These are phyloP conservation scores for Datura wrightii DNA, from an alignment of 257 asterid genomes.

Conservation along the genomic window DNA sequence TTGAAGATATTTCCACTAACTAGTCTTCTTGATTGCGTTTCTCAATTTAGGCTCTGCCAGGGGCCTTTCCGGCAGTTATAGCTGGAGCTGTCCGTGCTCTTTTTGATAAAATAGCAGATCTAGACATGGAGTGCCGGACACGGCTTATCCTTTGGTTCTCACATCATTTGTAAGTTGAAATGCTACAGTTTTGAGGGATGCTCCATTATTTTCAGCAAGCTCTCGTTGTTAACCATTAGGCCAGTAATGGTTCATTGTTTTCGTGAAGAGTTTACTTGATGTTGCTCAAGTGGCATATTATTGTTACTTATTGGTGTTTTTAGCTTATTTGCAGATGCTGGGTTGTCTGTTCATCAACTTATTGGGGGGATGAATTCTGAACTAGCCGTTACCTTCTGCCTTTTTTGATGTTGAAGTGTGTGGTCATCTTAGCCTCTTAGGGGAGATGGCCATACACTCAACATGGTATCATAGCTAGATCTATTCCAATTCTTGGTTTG, in stretches of 20 bases:
- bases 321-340: neutral
- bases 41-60: conserved; percentile 89
- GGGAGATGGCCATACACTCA: neutral
- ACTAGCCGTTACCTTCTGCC: neutral
- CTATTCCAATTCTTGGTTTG: conserved; percentile 4
- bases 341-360: neutral
- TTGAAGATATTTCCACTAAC: neutral
- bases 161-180: conserved; percentile 86
- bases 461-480: neutral
- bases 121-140: conserved; percentile 96
- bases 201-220: neutral
- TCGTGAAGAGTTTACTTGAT: neutral
- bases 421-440: neutral
- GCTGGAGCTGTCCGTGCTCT: conserved; percentile 99
- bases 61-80: conserved; percentile 98
- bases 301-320: conserved; percentile 16
- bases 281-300: neutral
- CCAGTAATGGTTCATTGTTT: neutral
- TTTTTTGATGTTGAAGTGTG: conserved; percentile 11
- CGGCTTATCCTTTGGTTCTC: conserved; percentile 99
- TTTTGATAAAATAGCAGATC: conserved; percentile 84
- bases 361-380: neutral
- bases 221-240: conserved; percentile 8
- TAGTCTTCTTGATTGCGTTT: conserved; percentile 14
- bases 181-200: conserved; percentile 13